Percentiles rank a stretch among this genome's conserved stretches.
phyloP scores from a whole-genome alignment of 371 early-diverging fungal species.

The Apophysomyces variabilis region DNA sequence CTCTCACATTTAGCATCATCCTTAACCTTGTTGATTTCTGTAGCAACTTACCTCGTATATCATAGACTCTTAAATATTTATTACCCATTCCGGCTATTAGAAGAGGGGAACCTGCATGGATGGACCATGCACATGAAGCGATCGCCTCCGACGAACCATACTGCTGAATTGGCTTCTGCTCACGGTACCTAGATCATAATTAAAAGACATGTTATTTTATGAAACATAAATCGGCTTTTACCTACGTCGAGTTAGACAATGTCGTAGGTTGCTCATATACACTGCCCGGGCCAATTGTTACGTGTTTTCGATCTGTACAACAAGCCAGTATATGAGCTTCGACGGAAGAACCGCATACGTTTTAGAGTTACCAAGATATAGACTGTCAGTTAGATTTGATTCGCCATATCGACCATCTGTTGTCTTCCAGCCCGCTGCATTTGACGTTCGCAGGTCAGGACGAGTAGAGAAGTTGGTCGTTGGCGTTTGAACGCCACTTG shows the following conservation, averaged over 20 bases:
- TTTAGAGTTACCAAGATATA: background rate
- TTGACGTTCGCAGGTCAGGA: slow-evolving; percentile 21
- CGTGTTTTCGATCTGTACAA: slow-evolving; percentile 9
- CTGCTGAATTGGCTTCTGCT: slow-evolving; percentile 61
- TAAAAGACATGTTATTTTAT: background rate
- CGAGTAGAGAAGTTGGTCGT: slow-evolving; percentile 13
- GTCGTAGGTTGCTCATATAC: slow-evolving; percentile 3
- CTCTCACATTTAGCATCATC: background rate
- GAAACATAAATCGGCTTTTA: background rate
- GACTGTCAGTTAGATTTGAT: background rate
- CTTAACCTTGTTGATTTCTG: background rate
- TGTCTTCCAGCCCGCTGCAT: slow-evolving; percentile 9
- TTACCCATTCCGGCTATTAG: slow-evolving; percentile 80
- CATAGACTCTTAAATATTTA: slow-evolving; percentile 76
- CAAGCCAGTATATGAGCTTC: background rate
- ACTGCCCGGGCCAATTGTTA: slow-evolving; percentile 12
- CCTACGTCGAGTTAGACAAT: background rate
- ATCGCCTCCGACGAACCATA: slow-evolving; percentile 77
- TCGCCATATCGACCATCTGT: background rate
- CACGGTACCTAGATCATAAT: slow-evolving; percentile 24
- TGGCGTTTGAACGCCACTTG: slow-evolving; percentile 40
- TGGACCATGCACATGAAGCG: slow-evolving; percentile 75
- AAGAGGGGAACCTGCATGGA: slow-evolving; percentile 51
- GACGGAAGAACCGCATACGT: too few relatives aligned
- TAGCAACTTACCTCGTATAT: slow-evolving; percentile 58